A percentile compares a stretch with the other conserved stretches of the same genome.
These are phyloP conservation scores for Margaritispora aquatica DNA, from an alignment of 495 filamentous ascomycete genomes.

Conservation along the genomic window DNA sequence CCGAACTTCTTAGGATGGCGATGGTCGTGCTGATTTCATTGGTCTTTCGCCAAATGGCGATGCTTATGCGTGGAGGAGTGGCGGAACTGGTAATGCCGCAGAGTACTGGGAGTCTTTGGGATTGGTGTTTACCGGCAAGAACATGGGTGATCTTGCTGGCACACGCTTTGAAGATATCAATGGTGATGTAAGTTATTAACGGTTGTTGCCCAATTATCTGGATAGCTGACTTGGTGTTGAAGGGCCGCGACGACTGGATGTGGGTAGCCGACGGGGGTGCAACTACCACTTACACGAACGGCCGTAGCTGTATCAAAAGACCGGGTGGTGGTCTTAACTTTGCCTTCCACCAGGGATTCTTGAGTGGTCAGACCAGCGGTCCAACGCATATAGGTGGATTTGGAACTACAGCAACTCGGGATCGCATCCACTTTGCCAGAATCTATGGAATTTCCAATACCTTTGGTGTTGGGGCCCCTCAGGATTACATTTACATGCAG, in stretches of 20 bases:
- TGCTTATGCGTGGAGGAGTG: background rate
- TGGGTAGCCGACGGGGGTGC: background rate
- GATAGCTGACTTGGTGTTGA: background rate
- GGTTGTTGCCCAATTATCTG: background rate
- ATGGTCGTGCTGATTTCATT: background rate
- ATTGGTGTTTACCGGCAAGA: background rate
- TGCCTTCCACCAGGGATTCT: background rate
- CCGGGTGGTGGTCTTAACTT: background rate
- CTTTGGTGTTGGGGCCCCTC: background rate
- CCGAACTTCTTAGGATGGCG: background rate
- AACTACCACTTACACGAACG: background rate
- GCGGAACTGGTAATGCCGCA: background rate
- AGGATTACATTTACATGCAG: background rate
- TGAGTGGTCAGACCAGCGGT: background rate
- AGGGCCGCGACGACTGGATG: background rate
- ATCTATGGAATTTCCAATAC: background rate
- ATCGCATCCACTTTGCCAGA: background rate
- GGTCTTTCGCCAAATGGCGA: background rate
- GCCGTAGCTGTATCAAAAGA: background rate
- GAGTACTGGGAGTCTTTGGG: background rate
- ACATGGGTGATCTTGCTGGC: background rate
- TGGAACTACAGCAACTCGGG: background rate
- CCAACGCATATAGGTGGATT: background rate
- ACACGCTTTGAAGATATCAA: background rate
- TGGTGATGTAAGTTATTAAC: background rate